Conservation (phyloP, 306 rosid genomes). For the Abrus pulchellus region DNA sequence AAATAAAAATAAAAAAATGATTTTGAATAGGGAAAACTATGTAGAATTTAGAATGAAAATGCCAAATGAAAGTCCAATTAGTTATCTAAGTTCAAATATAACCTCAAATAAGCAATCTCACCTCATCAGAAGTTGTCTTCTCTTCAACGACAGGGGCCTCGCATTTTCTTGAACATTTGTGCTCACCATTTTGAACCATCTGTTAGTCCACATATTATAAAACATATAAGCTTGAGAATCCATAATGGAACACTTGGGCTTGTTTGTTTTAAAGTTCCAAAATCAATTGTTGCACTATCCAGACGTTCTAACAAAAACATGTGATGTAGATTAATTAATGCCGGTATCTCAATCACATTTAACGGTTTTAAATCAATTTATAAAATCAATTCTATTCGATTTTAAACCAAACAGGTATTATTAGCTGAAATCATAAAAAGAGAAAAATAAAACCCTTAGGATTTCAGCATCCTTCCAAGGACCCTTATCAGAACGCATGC, state of each 20-base stretch:
- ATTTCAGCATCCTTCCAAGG: conserved; percentile 89
- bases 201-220: conserved; percentile 55
- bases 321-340: too few relatives aligned
- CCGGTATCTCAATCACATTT: too few relatives aligned
- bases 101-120: conserved; percentile 41
- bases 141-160: conserved; percentile 48
- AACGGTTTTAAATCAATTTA: too few relatives aligned
- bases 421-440: conserved; percentile 9
- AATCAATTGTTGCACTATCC: too few relatives aligned
- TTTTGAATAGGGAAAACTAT: conserved; percentile 10
- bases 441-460: conserved; percentile 55
- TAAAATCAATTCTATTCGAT: too few relatives aligned
- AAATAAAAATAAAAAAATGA: neutral
- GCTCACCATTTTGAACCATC: conserved; percentile 88
- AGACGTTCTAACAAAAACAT: too few relatives aligned
- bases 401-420: neutral
- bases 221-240: conserved; percentile 24
- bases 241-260: neutral
- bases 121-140: conserved; percentile 65
- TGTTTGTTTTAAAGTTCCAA: too few relatives aligned
- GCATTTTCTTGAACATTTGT: conserved; percentile 64
- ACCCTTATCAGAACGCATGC: conserved; percentile 94
- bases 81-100: conserved; percentile 29
- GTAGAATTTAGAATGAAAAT: neutral
- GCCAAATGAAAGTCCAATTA: conserved; percentile 17